These are phyloP conservation scores for Colletotrichum sp. DNA, from an alignment of 2,329 filamentous ascomycete species.

Conservation along the genomic window DNA sequence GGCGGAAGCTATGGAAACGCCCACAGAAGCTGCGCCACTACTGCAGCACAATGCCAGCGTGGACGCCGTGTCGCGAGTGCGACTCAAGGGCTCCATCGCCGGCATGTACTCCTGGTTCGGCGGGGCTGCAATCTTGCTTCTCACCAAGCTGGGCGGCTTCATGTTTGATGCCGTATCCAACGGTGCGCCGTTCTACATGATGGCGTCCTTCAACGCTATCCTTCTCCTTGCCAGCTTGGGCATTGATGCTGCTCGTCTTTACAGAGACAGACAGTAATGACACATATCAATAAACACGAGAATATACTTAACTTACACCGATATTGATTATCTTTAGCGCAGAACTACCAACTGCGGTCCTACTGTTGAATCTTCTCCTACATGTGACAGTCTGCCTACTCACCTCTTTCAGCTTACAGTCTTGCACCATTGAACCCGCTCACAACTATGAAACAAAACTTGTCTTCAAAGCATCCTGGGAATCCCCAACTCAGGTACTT, in stretches of 20 bases:
- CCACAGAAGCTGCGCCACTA: slow-evolving; percentile 45
- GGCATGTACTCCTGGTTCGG: slow-evolving; percentile 93
- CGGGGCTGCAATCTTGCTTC: slow-evolving; percentile 84
- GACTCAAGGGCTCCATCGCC: slow-evolving; percentile 90
- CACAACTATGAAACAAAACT: neutral
- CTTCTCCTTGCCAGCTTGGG: slow-evolving; percentile 64
- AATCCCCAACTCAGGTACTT: neutral
- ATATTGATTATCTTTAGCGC: neutral
- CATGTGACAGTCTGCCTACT: neutral
- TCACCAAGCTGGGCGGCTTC: slow-evolving; percentile 89
- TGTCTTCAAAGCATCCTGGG: no score
- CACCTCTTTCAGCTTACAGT: neutral
- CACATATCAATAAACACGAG: neutral
- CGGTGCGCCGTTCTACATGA: slow-evolving; percentile 91
- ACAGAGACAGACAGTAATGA: slow-evolving; percentile 24
- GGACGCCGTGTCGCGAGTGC: slow-evolving; percentile 51
- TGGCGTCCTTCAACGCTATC: slow-evolving; percentile 84
- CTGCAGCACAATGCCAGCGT: slow-evolving; percentile 31
- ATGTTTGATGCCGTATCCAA: slow-evolving; percentile 79
- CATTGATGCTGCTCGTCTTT: slow-evolving; percentile 52
- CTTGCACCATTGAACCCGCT: neutral
- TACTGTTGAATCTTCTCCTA: neutral
- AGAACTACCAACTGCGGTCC: neutral
- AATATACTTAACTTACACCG: neutral
- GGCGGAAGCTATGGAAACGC: slow-evolving; percentile 34